Evolutionary conservation across 1,139 yeast species (phyloP), one percentile per base, ranked within the genome.

Genomic region (Suhomyces yuchorum): DNA sequence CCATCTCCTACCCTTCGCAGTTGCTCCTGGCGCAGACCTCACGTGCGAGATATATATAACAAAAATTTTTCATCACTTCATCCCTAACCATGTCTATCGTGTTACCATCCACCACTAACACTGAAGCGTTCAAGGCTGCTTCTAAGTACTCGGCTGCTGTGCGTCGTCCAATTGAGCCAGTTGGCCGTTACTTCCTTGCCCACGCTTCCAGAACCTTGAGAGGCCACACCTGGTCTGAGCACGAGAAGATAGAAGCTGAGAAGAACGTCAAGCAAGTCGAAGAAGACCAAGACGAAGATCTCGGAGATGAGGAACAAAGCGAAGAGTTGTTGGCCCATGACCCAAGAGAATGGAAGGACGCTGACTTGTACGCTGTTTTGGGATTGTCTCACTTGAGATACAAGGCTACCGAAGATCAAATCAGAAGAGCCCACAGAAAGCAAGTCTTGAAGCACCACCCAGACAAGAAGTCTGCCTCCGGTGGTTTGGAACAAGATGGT

Each of bases 201-300:
- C 99, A 95, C 65, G 99, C 99, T 51, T 85, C 96, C 59, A 87
- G 99, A 79, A 84, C 96, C 53, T 78, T 92, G 60, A 85, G 97
- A 73, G 97, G 97, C 70, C 97, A 96, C 75, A 90, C 98, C 50
- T 93, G 97, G 97, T 90, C 97, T 46, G 98, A 95, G 73, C 93
- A 82, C 65, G 99, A 93, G 75, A 85, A 87, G 68, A 77, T 91
- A 60, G 96, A 92, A 77, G 97, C 97, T 52, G 96, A 86, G 68
- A 85, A 84, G 73, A 89, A 89, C 70, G 96, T 89, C 63, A 80
- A 81, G 62, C 74, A 74, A 54, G 82, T 85, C 51, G 96, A 88
- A 62, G 85, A 81, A 57, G 73, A 78, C 59, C 79, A 75, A 58
- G 91, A 84, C 55, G 95, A 84, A 48, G 89, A 84, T 59, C 80